Evolutionary conservation across 192 early-diverging fungal species (phyloP).

Genomic region (Linnemannia exigua): DNA sequence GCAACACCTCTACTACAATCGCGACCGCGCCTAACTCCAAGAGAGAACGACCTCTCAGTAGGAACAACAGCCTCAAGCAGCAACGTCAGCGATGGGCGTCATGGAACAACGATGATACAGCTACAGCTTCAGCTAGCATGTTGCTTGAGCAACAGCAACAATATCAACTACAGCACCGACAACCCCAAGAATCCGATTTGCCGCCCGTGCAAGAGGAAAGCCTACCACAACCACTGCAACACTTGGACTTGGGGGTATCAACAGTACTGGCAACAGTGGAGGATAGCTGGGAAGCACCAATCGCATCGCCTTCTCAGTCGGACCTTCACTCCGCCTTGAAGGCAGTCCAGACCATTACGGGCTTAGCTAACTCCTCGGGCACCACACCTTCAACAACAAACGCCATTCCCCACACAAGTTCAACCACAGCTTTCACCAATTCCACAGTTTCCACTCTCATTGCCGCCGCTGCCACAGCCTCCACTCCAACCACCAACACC

Average conservation of each 20-base stretch:
- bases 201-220: constrained; percentile 15
- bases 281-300: neutral
- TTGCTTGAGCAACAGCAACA: neutral
- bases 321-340: neutral
- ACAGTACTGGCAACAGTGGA: neutral
- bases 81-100: neutral
- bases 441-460: no score
- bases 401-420: neutral
- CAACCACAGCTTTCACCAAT: no score
- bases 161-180: neutral
- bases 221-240: neutral
- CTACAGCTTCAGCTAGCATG: no score
- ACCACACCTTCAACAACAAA: no score
- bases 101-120: neutral
- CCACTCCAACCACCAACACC: neutral
- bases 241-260: neutral
- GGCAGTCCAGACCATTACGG: neutral
- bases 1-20: no score
- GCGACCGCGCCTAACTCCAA: neutral
- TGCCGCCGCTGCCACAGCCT: neutral
- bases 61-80: neutral
- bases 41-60: neutral
- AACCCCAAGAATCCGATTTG: neutral
- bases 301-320: no score
- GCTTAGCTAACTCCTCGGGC: neutral